Base-by-base conservation (phyloP, 352 stramenopile species). In the Phytophthora pini region DNA sequence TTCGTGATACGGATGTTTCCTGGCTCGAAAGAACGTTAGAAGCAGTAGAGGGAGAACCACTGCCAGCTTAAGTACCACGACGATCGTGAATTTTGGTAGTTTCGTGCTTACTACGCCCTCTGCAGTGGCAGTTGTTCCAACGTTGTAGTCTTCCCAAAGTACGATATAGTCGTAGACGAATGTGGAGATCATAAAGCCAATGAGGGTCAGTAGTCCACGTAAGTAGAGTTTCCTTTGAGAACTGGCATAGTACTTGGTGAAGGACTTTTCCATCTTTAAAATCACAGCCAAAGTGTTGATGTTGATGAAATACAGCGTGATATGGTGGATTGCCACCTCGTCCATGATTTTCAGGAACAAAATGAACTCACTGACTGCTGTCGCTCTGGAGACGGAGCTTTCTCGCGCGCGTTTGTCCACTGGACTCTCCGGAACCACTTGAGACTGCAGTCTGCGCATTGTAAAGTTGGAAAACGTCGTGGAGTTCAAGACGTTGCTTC, bases 241-340 rank as follows among this genome's bases (percentile, higher is more conserved):
- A 47, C 86, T 90, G 41, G 82, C 82, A 63, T 92, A 92, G 69
- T 94, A 88, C 45, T 90, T 89, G 39, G 82, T 70, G 56, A 94
- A 92, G 17, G 82, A 88, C 48, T 85, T 67, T 56, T 94, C 86
- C 82, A 94, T 92, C 56, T 91, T 88, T 24, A 74, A 68, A 31
- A 93, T 90, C 17, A 91, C 82, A 0, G 72, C 67, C 8, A 82
- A 79, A 11, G 82, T 88, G 38, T 76, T 85, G 65, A 93, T 84
- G 64, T 87, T 90, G 70, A 92, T 88, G 54, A 94, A 94, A 60
- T 93, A 92, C 47, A 93, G 73, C 41, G 81, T 93, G 36, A 92
- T 67, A 38, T 82, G 83, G 66, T 94, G 86, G 44, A 92, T 91
- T 32, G 80, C 86, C 11, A 93, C 84, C 41, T 94, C 80, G 57